Percentiles rank a stretch among this genome's conserved stretches.
phyloP scores from a whole-genome alignment of 208 protist genomes.

The Wallacemonas sp. region DNA sequence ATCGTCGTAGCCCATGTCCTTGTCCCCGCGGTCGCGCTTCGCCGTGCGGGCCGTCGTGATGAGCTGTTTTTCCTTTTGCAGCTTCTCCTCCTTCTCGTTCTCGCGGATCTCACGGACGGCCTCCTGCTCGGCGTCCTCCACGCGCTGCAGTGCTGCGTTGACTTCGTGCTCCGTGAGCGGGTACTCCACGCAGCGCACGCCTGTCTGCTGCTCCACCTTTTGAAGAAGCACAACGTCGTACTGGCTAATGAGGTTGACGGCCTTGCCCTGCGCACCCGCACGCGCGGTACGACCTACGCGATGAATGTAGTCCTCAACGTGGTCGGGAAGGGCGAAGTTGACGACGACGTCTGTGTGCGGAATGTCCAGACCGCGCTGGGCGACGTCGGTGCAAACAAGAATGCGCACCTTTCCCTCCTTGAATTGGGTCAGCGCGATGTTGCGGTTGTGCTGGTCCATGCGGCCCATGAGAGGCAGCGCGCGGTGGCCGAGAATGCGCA shows the following conservation, averaged over 20 bases:
- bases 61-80: constrained; percentile 65
- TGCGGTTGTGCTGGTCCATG: constrained; percentile 91
- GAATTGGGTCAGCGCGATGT: constrained; percentile 88
- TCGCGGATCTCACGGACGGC: constrained; percentile 87
- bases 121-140: constrained; percentile 92
- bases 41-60: constrained; percentile 69
- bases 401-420: constrained; percentile 88
- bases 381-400: constrained; percentile 93
- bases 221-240: constrained; percentile 99
- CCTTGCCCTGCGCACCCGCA: constrained; percentile 91
- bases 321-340: constrained; percentile 96
- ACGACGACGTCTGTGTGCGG: constrained; percentile 97
- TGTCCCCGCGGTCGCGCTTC: constrained; percentile 73
- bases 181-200: constrained; percentile 91
- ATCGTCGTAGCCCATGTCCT: constrained; percentile 88
- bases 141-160: constrained; percentile 71
- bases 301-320: constrained; percentile 98
- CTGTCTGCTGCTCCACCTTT: constrained; percentile 96
- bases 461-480: constrained; percentile 91
- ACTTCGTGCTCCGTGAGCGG: constrained; percentile 80
- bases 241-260: constrained; percentile 93
- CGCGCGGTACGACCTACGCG: constrained; percentile 96
- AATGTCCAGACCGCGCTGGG: constrained; percentile 97
- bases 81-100: constrained; percentile 76
- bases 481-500: constrained; percentile 87